phyloP scores from a whole-genome alignment of 2,329 filamentous ascomycete genomes.

The Teratosphaeria epicoccoides region DNA sequence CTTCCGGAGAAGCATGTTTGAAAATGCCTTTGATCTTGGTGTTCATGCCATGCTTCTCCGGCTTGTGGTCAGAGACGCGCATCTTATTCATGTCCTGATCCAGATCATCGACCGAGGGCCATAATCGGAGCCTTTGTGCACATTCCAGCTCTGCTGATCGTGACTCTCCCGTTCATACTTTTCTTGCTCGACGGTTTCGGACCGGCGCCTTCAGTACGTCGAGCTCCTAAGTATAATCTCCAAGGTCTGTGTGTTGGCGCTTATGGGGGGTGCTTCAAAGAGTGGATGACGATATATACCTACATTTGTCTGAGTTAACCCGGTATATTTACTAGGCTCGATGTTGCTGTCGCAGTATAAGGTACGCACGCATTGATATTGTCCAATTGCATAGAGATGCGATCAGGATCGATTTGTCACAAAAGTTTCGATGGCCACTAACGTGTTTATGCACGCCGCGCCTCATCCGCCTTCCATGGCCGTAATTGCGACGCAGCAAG shows the following conservation, averaged over 20 bases:
- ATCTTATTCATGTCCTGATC: slow-evolving; percentile 3
- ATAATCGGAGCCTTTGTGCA: not conserved
- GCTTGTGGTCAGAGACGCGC: slow-evolving; percentile 2
- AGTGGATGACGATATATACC: not conserved
- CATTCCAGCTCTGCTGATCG: slow-evolving; percentile 2
- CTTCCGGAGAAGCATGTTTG: slow-evolving; percentile 18
- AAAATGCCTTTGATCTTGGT: slow-evolving; percentile 13
- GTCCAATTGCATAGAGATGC: not conserved
- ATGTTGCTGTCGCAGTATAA: not conserved
- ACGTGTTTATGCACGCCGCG: not conserved
- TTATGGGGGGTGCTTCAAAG: not conserved
- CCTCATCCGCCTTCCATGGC: not conserved
- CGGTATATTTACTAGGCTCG: not conserved
- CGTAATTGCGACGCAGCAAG: not conserved
- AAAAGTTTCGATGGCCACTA: not conserved
- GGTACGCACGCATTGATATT: no score
- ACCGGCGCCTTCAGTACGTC: slow-evolving; percentile 1
- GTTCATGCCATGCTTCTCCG: slow-evolving; percentile 9
- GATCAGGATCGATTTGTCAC: not conserved
- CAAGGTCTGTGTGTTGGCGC: not conserved
- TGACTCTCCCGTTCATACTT: slow-evolving; percentile 6
- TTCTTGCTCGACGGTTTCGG: slow-evolving; percentile 4
- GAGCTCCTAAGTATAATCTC: not conserved
- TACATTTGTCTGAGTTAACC: not conserved
- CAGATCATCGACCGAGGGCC: slow-evolving; percentile 1